Evolutionary conservation across 306 rosid genomes (phyloP).

Genomic region (Dalbergia oliveri): DNA sequence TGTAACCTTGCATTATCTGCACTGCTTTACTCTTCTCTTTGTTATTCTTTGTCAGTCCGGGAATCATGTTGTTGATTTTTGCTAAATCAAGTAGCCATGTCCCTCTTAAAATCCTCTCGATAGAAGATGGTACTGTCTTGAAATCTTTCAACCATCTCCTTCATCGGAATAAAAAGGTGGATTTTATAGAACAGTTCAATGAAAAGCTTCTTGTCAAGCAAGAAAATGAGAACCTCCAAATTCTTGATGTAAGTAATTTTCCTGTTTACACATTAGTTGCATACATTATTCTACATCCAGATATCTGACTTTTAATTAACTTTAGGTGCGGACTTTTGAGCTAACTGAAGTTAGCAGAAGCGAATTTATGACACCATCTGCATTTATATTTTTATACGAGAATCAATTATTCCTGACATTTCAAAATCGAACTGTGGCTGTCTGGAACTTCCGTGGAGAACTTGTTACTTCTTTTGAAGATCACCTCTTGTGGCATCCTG

Average conservation of each 20-base stretch:
- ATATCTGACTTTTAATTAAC: conserved; percentile 41
- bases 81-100: conserved; percentile 87
- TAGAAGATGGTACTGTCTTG: conserved; percentile 99
- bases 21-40: conserved; percentile 32
- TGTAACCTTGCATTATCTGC: conserved; percentile 20
- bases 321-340: conserved; percentile 93
- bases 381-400: conserved; percentile 95
- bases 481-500: conserved; percentile 99
- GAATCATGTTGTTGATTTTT: conserved; percentile 94
- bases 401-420: conserved; percentile 94
- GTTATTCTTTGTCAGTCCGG: conserved; percentile 68
- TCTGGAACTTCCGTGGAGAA: conserved; percentile 99
- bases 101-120: conserved; percentile 95
- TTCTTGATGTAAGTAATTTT: conserved; percentile 82
- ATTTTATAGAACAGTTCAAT: conserved; percentile 97
- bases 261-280: conserved; percentile 1
- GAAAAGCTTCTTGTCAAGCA: conserved; percentile 99
- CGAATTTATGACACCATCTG: conserved; percentile 98
- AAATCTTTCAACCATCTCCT: conserved; percentile 97
- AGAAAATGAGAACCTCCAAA: conserved; percentile 97
- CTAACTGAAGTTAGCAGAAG: conserved; percentile 88
- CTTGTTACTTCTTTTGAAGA: conserved; percentile 99
- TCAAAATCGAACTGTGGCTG: conserved; percentile 95
- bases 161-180: conserved; percentile 96
- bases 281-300: conserved; percentile 21